Evolutionary conservation across 306 rosid species (phyloP).

Genomic region (Acacia confusa): DNA sequence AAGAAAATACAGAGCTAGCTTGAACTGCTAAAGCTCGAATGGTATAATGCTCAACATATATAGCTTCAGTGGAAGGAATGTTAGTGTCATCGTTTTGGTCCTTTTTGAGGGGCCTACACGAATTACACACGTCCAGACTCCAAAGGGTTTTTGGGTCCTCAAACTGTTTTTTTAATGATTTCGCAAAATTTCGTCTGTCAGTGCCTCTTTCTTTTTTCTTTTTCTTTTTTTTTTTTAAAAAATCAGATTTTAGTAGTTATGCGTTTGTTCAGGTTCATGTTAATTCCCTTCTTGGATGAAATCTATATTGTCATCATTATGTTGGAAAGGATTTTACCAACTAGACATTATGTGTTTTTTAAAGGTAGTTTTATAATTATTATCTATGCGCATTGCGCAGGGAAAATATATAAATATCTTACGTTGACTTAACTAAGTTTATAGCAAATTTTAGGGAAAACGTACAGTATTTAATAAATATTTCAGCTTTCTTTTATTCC

Average conservation of each 20-base stretch:
- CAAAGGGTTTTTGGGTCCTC: not conserved
- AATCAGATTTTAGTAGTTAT: not conserved
- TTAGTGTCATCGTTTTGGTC: not conserved
- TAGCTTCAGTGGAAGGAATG: not conserved
- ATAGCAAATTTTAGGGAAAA: not conserved
- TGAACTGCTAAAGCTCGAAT: not conserved
- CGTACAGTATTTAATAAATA: too few species aligned
- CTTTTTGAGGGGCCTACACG: slow-evolving; percentile 14
- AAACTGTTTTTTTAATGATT: not conserved
- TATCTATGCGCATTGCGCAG: not conserved
- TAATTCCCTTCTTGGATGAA: not conserved
- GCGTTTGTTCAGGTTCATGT: slow-evolving; percentile 34
- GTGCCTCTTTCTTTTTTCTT: not conserved
- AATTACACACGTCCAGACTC: slow-evolving; percentile 29
- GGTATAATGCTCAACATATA: not conserved
- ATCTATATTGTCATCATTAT: slow-evolving; percentile 3
- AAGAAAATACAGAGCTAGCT: not conserved
- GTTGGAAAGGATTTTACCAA: not conserved
- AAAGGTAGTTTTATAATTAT: too few species aligned
- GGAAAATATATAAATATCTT: not conserved
- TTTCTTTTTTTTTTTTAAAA: not conserved
- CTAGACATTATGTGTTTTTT: not conserved
- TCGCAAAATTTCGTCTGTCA: slow-evolving; percentile 2
- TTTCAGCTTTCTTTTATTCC: not conserved
- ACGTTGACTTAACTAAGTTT: too few species aligned